Evolutionary conservation across 495 filamentous ascomycete species (phyloP), one percentile per base, ranked within the genome.

Genomic region (Cercophora samala): DNA sequence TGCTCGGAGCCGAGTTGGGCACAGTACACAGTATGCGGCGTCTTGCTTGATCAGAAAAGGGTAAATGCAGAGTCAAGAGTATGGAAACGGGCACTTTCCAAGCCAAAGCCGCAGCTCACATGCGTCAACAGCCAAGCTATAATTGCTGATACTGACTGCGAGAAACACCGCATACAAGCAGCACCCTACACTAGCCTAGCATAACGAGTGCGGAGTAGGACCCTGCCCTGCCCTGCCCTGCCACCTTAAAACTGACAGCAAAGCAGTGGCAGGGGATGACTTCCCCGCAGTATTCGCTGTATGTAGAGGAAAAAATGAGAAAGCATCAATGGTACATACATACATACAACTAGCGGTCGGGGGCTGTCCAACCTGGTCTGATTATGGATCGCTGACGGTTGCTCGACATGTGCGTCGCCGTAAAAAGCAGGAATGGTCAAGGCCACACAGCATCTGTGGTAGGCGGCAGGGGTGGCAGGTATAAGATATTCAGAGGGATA

Each of bases 401-500:
- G 37, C 37, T 46, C 37, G 37, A 46, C 11, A 46, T 46, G 37
- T 46, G 37, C 37, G 37, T 46, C 37, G 37, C 37, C 37, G 13
- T 46, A 46, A 46, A 46, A 46, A 46, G 37, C 6, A 46, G 37
- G 37, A 46, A 46, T 13, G 37, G 37, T 46, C 37, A 46, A 46
- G 37, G 37, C 37, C 37, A 1, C 29, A 32, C 37, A 17, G 37
- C 37, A 46, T 46, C 37, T 17, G 2, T 13, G 37, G 37, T 13
- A 11, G 37, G 37, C 37, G 37, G 5, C 4, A 13, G 37, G 37
- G 37, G 37, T 46, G 13, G 8, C 37, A 17, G 37, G 13, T 46
- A 46, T 24, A 56, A 56, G 54, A 56, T 56, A 37, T 23, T 55
- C 19, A 63, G 46, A 52, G 24, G 51, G 54, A 58, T 22, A 58